phyloP scores from a whole-genome alignment of 1,284 basidiomycete species.

The Trametes sp. region DNA sequence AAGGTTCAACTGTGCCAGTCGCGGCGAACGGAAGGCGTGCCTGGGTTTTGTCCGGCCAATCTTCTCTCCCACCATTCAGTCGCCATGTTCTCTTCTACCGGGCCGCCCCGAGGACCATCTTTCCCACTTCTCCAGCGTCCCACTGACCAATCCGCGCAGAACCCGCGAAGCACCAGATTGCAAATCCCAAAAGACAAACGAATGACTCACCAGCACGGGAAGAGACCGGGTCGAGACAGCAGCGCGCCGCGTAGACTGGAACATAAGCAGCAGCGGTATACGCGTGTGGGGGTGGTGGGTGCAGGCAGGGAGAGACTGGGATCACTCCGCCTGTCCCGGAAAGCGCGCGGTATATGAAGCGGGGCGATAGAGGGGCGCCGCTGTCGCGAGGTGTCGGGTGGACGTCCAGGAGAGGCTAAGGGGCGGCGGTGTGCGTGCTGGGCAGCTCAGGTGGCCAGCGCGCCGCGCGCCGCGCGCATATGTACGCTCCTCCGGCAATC shows the following conservation, averaged over 20 bases:
- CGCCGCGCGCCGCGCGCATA: conserved; percentile 5
- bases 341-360: conserved; percentile 12
- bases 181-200: background rate
- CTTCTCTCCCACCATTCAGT: conserved; percentile 7
- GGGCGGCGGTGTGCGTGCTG: background rate
- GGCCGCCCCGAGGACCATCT: background rate
- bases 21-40: no score
- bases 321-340: conserved; percentile 10
- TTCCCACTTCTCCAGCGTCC: no score
- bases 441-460: conserved; percentile 16
- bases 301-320: conserved; percentile 7
- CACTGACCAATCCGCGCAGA: background rate
- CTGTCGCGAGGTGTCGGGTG: background rate
- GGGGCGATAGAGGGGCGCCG: conserved; percentile 12
- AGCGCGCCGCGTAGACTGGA: conserved; percentile 30
- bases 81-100: background rate
- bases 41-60: no score
- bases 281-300: background rate
- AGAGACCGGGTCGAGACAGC: conserved; percentile 27
- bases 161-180: conserved; percentile 11
- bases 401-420: background rate
- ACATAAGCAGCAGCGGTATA: conserved; percentile 21
- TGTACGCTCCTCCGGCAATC: conserved; percentile 29
- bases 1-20: no score
- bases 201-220: conserved; percentile 25